Conservation (phyloP, 805 yeast species). For the Ogataea sp. region DNA sequence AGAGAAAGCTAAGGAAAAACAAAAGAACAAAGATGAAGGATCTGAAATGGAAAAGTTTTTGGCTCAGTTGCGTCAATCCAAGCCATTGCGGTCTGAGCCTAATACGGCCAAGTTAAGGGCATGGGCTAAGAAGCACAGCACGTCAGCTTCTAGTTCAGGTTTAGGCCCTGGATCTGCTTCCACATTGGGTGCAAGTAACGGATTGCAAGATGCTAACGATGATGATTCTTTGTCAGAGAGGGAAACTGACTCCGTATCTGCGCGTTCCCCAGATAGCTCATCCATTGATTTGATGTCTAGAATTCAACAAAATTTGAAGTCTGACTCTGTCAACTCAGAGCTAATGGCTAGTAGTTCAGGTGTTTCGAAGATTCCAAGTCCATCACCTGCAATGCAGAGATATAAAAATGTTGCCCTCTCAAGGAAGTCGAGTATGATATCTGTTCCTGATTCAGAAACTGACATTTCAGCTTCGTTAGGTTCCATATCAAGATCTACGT, state of each 20-base stretch:
- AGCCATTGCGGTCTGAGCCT: constrained; percentile 69
- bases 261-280: too few relatives aligned
- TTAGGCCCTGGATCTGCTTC: constrained; percentile 1
- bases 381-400: not conserved
- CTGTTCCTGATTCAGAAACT: not conserved
- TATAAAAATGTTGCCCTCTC: not conserved
- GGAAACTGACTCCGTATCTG: not conserved
- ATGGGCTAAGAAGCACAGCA: constrained; percentile 51
- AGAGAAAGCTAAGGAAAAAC: constrained; percentile 14
- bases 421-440: not conserved
- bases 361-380: too few relatives aligned
- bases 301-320: not conserved
- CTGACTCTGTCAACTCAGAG: not conserved
- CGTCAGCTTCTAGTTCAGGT: constrained; percentile 19
- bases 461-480: not conserved
- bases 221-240: not conserved
- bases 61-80: constrained; percentile 82
- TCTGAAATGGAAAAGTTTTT: constrained; percentile 77
- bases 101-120: constrained; percentile 77
- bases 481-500: constrained; percentile 1
- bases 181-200: not conserved
- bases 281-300: not conserved
- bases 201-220: not conserved
- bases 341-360: too few relatives aligned
- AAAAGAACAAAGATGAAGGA: constrained; percentile 18